Percentiles rank a stretch among this genome's conserved stretches.
These are phyloP conservation scores for Colletotrichum orchidophilum DNA, from an alignment of 2,329 filamentous ascomycete genomes.

Conservation along the genomic window DNA sequence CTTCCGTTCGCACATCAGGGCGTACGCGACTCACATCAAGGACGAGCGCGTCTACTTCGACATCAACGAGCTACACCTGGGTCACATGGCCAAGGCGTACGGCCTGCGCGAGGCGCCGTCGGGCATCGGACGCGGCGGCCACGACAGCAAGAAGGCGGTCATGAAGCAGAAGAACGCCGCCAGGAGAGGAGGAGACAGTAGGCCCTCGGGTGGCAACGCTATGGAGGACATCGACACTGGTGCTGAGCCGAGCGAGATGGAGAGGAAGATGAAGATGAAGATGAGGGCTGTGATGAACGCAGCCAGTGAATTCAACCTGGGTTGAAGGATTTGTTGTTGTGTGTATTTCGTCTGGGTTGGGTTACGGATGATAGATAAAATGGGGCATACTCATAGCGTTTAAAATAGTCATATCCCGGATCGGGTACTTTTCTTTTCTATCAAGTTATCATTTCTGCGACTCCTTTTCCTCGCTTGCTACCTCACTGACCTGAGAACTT, in stretches of 20 bases:
- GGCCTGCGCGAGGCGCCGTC: slow-evolving; percentile 88
- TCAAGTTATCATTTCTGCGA: not conserved
- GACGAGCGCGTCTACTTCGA: slow-evolving; percentile 89
- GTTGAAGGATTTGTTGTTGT: slow-evolving; percentile 47
- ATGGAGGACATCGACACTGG: slow-evolving; percentile 40
- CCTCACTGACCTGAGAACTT: too few species aligned
- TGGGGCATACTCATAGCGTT: slow-evolving; percentile 20
- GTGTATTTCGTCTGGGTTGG: not conserved
- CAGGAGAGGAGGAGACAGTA: slow-evolving; percentile 30
- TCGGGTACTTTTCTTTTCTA: slow-evolving; percentile 20
- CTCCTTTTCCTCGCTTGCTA: not conserved
- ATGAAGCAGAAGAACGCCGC: slow-evolving; percentile 42
- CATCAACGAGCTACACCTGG: slow-evolving; percentile 89
- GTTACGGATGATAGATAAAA: slow-evolving; percentile 28
- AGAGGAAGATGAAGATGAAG: slow-evolving; percentile 72
- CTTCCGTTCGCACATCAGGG: slow-evolving; percentile 91
- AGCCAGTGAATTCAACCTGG: slow-evolving; percentile 75
- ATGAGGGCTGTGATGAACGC: slow-evolving; percentile 65
- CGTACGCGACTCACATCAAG: slow-evolving; percentile 92
- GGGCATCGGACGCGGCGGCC: slow-evolving; percentile 73
- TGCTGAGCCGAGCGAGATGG: slow-evolving; percentile 57
- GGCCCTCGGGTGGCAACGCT: slow-evolving; percentile 35
- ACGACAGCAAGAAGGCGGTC: slow-evolving; percentile 53
- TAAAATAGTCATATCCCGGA: slow-evolving; percentile 23
- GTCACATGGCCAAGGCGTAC: slow-evolving; percentile 94